phyloP scores from a whole-genome alignment of 2,329 filamentous ascomycete genomes.

The Annulohypoxylon truncatum region DNA sequence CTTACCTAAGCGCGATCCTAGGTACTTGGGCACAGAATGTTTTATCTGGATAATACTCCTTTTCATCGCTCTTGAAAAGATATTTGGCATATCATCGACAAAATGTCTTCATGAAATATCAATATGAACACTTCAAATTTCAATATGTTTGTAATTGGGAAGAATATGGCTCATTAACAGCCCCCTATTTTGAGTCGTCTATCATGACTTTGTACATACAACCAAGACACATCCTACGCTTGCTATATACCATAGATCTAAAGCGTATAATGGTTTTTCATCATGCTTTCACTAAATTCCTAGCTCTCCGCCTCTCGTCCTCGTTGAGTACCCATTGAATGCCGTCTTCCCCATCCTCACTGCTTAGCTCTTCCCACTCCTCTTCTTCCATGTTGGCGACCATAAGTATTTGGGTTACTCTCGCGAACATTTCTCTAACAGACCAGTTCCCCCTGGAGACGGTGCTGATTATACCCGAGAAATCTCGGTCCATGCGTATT shows the following conservation, averaged over 20 bases:
- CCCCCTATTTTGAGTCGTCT: slow-evolving; percentile 7
- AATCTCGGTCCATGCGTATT: slow-evolving; percentile 77
- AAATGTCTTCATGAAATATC: background rate
- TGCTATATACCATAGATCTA: slow-evolving; percentile 12
- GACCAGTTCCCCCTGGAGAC: slow-evolving; percentile 72
- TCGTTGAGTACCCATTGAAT: slow-evolving; percentile 70
- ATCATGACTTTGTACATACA: slow-evolving; percentile 12
- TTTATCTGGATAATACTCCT: too few relatives aligned
- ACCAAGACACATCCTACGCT: slow-evolving; percentile 22
- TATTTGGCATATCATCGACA: background rate
- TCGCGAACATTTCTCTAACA: slow-evolving; percentile 73
- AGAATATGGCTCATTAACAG: background rate
- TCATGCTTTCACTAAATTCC: slow-evolving; percentile 64
- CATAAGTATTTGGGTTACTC: slow-evolving; percentile 76
- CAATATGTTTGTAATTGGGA: background rate
- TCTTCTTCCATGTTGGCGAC: slow-evolving; percentile 85
- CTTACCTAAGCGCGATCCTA: too few relatives aligned
- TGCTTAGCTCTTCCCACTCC: slow-evolving; percentile 77
- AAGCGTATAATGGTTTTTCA: slow-evolving; percentile 20
- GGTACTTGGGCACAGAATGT: too few relatives aligned
- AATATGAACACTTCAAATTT: background rate
- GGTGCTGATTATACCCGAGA: slow-evolving; percentile 73
- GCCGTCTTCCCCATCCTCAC: slow-evolving; percentile 62
- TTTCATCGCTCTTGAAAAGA: background rate
- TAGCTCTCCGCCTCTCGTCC: slow-evolving; percentile 72